Conservation (phyloP, 495 filamentous ascomycete species). For the Penicillium goetzii region DNA sequence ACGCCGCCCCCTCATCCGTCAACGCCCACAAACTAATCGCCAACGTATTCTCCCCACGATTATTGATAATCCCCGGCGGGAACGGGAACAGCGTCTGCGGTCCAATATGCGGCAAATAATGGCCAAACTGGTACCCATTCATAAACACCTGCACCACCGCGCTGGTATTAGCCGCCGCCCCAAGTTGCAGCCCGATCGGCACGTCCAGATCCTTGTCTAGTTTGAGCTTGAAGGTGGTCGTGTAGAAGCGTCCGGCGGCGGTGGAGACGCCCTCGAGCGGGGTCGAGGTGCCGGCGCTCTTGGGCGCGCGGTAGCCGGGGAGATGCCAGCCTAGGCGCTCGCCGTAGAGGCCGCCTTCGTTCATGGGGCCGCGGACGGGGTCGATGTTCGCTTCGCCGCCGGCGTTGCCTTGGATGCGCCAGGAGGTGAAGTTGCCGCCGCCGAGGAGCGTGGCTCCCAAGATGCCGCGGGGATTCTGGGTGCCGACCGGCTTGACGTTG, state of each 20-base stretch:
- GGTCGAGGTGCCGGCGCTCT: constrained; percentile 38
- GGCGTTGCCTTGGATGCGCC: constrained; percentile 77
- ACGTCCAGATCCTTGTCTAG: constrained; percentile 47
- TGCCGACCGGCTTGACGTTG: constrained; percentile 56
- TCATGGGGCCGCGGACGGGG: constrained; percentile 65
- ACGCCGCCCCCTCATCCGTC: constrained; percentile 40
- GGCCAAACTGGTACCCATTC: constrained; percentile 54
- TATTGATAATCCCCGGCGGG: constrained; percentile 54
- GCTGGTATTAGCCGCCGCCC: constrained; percentile 27
- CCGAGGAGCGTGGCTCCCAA: constrained; percentile 55
- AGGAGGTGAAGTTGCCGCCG: constrained; percentile 55
- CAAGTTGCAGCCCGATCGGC: constrained; percentile 41
- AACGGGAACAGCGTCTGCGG: constrained; percentile 54
- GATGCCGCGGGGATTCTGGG: constrained; percentile 73
- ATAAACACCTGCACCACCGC: constrained; percentile 44
- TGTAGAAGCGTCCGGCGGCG: constrained; percentile 63
- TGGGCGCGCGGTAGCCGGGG: constrained; percentile 54
- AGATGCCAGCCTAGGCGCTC: constrained; percentile 72
- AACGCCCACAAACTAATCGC: constrained; percentile 53
- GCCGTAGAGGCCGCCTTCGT: constrained; percentile 70
- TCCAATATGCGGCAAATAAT: constrained; percentile 53
- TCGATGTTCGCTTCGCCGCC: constrained; percentile 71
- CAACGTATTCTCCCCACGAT: constrained; percentile 47
- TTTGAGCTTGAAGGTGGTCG: constrained; percentile 57
- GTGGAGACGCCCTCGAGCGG: constrained; percentile 54